A percentile compares a stretch with the other conserved stretches of the same genome.
Evolutionary conservation across 2,329 filamentous ascomycete species (phyloP).

Genomic region (Claviceps arundinis): DNA sequence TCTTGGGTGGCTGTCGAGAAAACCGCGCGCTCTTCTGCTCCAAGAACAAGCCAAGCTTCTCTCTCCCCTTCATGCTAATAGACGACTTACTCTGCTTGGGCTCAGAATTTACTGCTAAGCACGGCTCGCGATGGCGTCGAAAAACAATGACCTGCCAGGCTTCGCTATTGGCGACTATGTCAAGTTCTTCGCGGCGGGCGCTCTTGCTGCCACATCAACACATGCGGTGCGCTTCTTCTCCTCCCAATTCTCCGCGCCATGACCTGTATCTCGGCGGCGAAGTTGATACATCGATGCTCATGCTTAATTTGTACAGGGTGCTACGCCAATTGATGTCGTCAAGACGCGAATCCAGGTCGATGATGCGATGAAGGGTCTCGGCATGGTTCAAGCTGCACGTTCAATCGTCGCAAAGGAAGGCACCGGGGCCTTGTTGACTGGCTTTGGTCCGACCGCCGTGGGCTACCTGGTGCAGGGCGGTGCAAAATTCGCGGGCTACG

Average conservation of each 20-base stretch:
- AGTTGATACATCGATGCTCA: constrained; percentile 1
- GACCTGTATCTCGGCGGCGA: not conserved
- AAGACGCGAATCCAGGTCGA: constrained; percentile 90
- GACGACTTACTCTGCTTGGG: not conserved
- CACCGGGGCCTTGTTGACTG: constrained; percentile 65
- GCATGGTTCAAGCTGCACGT: constrained; percentile 66
- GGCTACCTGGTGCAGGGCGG: constrained; percentile 85
- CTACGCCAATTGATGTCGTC: constrained; percentile 52
- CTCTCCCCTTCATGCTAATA: not conserved
- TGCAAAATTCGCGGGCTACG: constrained; percentile 84
- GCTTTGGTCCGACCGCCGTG: constrained; percentile 72
- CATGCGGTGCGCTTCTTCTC: constrained; percentile 29
- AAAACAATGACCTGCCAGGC: constrained; percentile 20
- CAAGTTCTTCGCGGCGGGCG: constrained; percentile 41
- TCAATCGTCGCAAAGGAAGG: constrained; percentile 71
- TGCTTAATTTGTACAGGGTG: constrained; percentile 24
- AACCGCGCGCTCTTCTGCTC: not conserved
- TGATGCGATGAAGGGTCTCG: constrained; percentile 70
- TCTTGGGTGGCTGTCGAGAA: not conserved
- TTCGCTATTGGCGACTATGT: constrained; percentile 32
- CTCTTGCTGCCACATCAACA: constrained; percentile 37
- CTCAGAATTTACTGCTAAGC: too few species aligned
- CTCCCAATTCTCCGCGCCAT: too few species aligned
- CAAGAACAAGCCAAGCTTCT: too few species aligned
- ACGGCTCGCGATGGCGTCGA: constrained; percentile 12